phyloP scores from a whole-genome alignment of 371 early-diverging fungal genomes.

The Apophysomyces variabilis region DNA sequence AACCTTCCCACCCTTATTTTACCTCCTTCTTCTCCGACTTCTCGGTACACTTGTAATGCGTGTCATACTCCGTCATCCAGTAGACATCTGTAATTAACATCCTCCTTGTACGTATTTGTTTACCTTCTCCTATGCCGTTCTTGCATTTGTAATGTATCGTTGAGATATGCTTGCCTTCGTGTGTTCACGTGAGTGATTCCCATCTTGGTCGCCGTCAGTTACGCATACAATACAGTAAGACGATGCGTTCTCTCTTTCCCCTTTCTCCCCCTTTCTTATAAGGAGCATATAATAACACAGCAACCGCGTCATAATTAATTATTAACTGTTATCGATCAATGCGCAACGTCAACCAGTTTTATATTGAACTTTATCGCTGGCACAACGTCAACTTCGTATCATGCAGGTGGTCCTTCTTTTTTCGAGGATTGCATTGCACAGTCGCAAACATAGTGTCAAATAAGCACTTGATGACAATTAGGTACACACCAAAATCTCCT shows the following conservation, averaged over 20 bases:
- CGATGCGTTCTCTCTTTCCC: not conserved
- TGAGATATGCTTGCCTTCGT: not conserved
- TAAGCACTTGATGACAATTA: not conserved
- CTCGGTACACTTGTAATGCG: constrained; percentile 3
- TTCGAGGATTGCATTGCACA: not conserved
- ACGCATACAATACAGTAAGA: not conserved
- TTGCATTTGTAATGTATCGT: not conserved
- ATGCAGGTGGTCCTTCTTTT: not conserved
- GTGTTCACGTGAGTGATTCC: not conserved
- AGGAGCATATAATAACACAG: constrained; percentile 1
- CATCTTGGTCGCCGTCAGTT: not conserved
- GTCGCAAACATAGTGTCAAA: not conserved
- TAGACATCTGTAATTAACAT: constrained; percentile 7
- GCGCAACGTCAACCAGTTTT: not conserved
- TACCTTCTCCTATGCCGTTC: not conserved
- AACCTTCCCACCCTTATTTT: not conserved
- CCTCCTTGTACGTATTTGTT: constrained; percentile 7
- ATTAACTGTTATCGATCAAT: not conserved
- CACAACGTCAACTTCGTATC: constrained; percentile 1
- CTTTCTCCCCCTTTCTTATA: not conserved
- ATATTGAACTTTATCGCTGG: not conserved
- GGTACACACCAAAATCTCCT: not conserved
- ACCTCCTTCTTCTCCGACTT: not conserved
- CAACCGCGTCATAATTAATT: not conserved
- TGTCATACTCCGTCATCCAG: not conserved